Base-by-base conservation (phyloP, 208 protist genomes). In the Herpetomonas samuelpessoai region DNA sequence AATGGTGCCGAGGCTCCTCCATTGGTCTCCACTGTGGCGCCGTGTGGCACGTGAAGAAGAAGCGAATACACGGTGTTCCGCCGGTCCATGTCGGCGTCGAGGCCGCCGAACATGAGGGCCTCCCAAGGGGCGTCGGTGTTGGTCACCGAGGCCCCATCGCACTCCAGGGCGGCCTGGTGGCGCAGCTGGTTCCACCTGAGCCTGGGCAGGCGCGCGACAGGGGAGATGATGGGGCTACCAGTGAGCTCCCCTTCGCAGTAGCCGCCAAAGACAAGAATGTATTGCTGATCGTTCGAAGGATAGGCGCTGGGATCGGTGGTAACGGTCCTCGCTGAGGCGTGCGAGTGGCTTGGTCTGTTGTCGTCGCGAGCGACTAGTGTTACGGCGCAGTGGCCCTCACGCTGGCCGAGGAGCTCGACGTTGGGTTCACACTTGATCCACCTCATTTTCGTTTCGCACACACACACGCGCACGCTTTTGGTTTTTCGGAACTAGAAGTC, bases 21-120 rank as follows among this genome's bases (percentile, higher is more conserved):
- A n/a, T n/a, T 51, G 19, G 46, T 51, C 19, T 24, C 63, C 56
- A 18, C 47, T 9, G 16, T 9, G 16, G 7, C 27, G 52, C 38
- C 16, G n/a, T 18, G 19, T 10, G 10, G 46, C 28, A 49, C 26
- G 51, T 26, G 12, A 19, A 61, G 35, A 12, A 26, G 0, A 6
- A 65, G 28, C 27, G 26, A 45, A 57, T 71, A 70, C 30, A 86
- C 54, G n/a, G 58, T 68, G 38, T 79, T 82, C 57, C 65, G 65
- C 14, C 71, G 65, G 22, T 83, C 65, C 65, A 74, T 71, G 3
- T 68, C 51, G 0, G 53, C 46, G 48, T 87, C 71, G 18, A 91
- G 59, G n/a, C 84, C 84, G n/a, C 84, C 84, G 62, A 91, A 91
- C n/a, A 91, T 61, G 19, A 81, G 74, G 18, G 83, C 83, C n/a